A percentile compares a stretch with the other conserved stretches of the same genome.
These are phyloP conservation scores for Canavalia ensiformis DNA, from an alignment of 306 rosid genomes.

Conservation along the genomic window DNA sequence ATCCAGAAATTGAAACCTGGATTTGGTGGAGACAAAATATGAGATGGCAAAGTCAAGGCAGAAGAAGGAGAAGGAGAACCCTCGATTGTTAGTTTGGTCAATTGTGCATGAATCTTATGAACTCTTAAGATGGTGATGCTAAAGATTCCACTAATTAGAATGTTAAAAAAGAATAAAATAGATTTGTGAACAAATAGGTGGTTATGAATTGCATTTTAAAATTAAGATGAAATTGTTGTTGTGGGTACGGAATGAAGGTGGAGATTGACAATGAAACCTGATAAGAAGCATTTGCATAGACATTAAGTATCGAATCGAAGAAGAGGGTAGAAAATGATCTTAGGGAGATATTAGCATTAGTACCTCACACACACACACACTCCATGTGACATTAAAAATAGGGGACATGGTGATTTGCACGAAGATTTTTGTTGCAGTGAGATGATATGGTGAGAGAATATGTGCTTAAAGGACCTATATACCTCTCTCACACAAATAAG, in stretches of 20 bases:
- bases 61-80: not conserved
- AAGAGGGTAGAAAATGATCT: constrained; percentile 7
- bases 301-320: not conserved
- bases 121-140: too few species aligned
- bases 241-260: not conserved
- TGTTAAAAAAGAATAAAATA: not conserved
- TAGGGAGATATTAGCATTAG: constrained; percentile 44
- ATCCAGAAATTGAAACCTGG: constrained; percentile 11
- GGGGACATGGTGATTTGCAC: constrained; percentile 48
- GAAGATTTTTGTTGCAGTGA: constrained; percentile 43
- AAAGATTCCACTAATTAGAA: constrained; percentile 14
- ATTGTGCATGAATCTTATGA: constrained; percentile 8
- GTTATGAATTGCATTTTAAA: not conserved
- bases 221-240: not conserved
- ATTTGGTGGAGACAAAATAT: not conserved
- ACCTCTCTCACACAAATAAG: constrained; percentile 31
- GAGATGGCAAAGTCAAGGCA: not conserved
- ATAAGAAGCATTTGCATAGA: constrained; percentile 14
- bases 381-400: constrained; percentile 44
- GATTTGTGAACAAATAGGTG: not conserved
- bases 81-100: not conserved
- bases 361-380: not conserved
- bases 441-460: constrained; percentile 46
- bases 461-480: constrained; percentile 41
- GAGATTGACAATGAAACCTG: constrained; percentile 7